phyloP scores from a whole-genome alignment of 805 yeast genomes.

The Blastobotrys terrestris region DNA sequence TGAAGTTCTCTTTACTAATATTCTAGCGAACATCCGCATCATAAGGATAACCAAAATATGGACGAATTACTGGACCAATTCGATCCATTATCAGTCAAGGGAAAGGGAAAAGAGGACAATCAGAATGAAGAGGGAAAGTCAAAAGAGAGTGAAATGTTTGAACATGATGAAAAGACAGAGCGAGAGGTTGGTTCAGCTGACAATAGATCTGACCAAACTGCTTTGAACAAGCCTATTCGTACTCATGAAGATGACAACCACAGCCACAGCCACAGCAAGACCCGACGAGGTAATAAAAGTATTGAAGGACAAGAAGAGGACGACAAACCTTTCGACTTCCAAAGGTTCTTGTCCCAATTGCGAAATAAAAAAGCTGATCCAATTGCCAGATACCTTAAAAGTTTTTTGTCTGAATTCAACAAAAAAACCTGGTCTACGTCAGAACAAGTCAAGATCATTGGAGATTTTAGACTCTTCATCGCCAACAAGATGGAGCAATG shows the following conservation, averaged over 20 bases:
- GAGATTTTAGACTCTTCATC: constrained; percentile 72
- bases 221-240: no score
- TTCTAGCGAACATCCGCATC: neutral
- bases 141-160: neutral
- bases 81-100: constrained; percentile 19
- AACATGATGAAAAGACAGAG: neutral
- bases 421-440: constrained; percentile 62
- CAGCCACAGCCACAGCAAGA: neutral
- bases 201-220: neutral
- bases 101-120: neutral
- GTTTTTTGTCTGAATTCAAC: constrained; percentile 73
- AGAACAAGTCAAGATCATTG: constrained; percentile 72
- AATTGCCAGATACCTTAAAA: constrained; percentile 73
- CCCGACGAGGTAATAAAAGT: neutral
- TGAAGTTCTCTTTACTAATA: no score
- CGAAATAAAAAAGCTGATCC: constrained; percentile 80
- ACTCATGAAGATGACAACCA: no score
- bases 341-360: constrained; percentile 64
- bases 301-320: constrained; percentile 8
- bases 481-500: constrained; percentile 42
- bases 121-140: neutral
- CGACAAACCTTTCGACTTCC: constrained; percentile 65
- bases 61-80: constrained; percentile 22
- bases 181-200: neutral
- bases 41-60: constrained; percentile 1